phyloP scores from a whole-genome alignment of 169 alveolate species.

The Neospora caninum region DNA sequence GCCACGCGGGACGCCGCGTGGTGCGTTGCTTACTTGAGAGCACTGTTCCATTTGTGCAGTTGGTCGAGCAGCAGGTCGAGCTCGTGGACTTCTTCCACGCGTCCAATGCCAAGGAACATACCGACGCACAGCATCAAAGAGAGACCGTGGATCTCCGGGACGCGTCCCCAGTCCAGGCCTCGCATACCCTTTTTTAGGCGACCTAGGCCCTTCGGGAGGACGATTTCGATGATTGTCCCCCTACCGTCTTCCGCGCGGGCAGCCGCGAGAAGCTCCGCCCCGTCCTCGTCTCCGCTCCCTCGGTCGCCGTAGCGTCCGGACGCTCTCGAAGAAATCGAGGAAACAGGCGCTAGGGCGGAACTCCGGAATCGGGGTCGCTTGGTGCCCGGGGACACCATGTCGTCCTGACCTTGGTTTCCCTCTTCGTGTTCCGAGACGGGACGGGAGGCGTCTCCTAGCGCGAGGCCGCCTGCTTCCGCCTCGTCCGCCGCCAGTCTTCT shows the following conservation, averaged over 20 bases:
- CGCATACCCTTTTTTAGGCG: neutral
- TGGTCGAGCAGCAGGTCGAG: neutral
- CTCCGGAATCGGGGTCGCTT: neutral
- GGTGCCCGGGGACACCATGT: neutral
- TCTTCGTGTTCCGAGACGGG: neutral
- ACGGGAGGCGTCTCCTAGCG: neutral
- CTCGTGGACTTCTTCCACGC: neutral
- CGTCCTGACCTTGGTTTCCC: neutral
- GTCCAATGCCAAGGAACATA: neutral
- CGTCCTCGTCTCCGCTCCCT: neutral
- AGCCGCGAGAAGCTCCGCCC: neutral
- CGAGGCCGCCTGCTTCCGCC: neutral
- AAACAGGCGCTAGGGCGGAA: neutral
- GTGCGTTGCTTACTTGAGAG: neutral
- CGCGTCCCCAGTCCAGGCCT: slow-evolving; percentile 2
- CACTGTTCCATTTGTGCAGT: neutral
- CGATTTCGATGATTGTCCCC: neutral
- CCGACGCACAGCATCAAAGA: neutral
- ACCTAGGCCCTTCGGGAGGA: slow-evolving; percentile 12
- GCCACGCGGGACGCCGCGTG: too few species aligned
- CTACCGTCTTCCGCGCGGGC: neutral
- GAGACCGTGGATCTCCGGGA: neutral
- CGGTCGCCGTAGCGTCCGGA: neutral
- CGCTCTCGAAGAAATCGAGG: neutral
- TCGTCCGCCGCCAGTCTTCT: neutral